Base-by-base conservation (phyloP, 2,329 filamentous ascomycete genomes). In the Trichoderma afroharzianum region DNA sequence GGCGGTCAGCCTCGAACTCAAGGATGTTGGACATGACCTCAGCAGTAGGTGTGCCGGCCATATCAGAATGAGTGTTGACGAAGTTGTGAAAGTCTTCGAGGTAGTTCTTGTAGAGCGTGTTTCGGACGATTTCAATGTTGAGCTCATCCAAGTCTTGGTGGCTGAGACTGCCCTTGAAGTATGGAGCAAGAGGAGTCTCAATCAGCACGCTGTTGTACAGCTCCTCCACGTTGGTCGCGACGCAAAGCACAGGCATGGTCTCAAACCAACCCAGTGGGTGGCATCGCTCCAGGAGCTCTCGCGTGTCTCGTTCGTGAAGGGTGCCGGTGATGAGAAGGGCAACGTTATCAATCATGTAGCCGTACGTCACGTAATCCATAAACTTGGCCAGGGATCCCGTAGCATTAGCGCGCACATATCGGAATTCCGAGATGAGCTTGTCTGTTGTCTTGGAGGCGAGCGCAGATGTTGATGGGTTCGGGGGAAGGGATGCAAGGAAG, bases 341-440 rank as follows among this genome's bases (percentile, higher is more conserved):
- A 68, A 99, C 94, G 78, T 99, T 99, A 84, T 99, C 96, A 83
- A 99, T 99, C 96, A 99, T 99, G 87, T 99, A 99, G 74, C 95
- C 95, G 81, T 99, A 99, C 1, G 96, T 99, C 73, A 99, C 86
- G 83, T 97, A 99, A 82, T 98, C 94, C 89, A 99, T 94, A 82
- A 99, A 99, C 80, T 93, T 94, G 74, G 95, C 92, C 47, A 98
- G 90, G 1, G 94, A 93, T 18, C 96, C 96, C 2, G 93, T 93
- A 32, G 95, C 93, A 80, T 99, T 97, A 74, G 95, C 94, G 76
- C 97, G 93, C 59, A 99, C 88, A 82, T 99, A 99, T 80, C 94
- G 92, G 82, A 99, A 99, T 82, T 99, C 96, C 75, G 95, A 92
- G 75, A 99, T 95, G 75, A 99, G 91, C 86, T 99, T 99, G 81